Evolutionary conservation across 1,139 yeast species (phyloP).

Genomic region (Candida pseudocylindracea): DNA sequence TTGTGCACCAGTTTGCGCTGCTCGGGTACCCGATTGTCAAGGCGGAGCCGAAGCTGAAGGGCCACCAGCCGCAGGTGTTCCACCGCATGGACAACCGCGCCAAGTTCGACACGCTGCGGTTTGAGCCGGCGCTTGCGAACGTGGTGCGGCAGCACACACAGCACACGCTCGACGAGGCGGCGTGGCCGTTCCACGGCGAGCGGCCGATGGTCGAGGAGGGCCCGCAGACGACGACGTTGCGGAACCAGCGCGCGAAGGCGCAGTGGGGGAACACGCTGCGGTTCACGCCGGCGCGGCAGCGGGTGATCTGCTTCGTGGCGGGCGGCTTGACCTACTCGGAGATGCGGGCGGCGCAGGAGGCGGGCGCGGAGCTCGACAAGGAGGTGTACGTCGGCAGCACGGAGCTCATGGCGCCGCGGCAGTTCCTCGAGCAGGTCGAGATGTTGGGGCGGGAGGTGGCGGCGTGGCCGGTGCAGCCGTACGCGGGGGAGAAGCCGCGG

Average conservation of each 20-base stretch:
- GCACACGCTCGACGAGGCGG: constrained; percentile 26
- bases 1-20: constrained; percentile 32
- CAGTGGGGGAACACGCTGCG: constrained; percentile 36
- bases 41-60: constrained; percentile 14
- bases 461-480: too few relatives aligned
- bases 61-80: constrained; percentile 21
- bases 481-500: too few relatives aligned
- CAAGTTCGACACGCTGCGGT: constrained; percentile 55
- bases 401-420: constrained; percentile 45
- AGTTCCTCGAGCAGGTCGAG: constrained; percentile 8
- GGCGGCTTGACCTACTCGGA: constrained; percentile 88
- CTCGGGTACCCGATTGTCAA: constrained; percentile 53
- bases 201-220: constrained; percentile 44
- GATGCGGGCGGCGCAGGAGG: constrained; percentile 51
- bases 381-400: constrained; percentile 78
- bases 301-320: constrained; percentile 60
- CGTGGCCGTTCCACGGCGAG: constrained; percentile 61
- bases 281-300: constrained; percentile 18
- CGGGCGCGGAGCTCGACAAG: constrained; percentile 35
- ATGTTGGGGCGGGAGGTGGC: too few relatives aligned
- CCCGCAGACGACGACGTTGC: constrained; percentile 12
- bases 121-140: constrained; percentile 45
- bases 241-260: constrained; percentile 61
- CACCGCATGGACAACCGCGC: constrained; percentile 49
- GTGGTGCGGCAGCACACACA: constrained; percentile 25